These are phyloP conservation scores for Hypoxylon perforatum DNA, from an alignment of 495 filamentous ascomycete genomes.

Conservation along the genomic window DNA sequence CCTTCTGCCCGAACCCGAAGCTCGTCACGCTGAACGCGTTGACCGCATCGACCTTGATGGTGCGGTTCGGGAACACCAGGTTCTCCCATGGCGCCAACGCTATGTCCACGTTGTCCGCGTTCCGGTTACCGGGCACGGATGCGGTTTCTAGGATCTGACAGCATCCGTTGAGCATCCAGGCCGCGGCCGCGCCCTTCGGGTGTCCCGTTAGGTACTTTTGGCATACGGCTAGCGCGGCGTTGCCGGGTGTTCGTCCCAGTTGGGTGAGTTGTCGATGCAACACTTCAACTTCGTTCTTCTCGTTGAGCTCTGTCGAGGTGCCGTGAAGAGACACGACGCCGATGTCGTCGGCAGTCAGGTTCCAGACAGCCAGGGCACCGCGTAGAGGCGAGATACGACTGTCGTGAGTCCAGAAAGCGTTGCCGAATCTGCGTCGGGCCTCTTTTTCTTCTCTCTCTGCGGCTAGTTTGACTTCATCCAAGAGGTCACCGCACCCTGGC, in stretches of 20 bases:
- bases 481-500: conserved; percentile 83
- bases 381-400: conserved; percentile 91
- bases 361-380: conserved; percentile 95
- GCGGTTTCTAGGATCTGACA: conserved; percentile 92
- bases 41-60: conserved; percentile 92
- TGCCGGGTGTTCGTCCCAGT: conserved; percentile 91
- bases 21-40: conserved; percentile 92
- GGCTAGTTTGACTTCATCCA: conserved; percentile 83
- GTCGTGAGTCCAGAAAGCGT: conserved; percentile 96
- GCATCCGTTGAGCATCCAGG: conserved; percentile 99
- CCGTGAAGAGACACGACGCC: conserved; percentile 96
- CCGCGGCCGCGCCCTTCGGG: conserved; percentile 97
- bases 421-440: conserved; percentile 86
- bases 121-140: conserved; percentile 93
- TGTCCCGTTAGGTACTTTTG: conserved; percentile 99
- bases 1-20: conserved; percentile 94
- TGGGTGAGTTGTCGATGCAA: conserved; percentile 94
- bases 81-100: conserved; percentile 95
- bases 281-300: conserved; percentile 98
- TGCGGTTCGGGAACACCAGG: conserved; percentile 92
- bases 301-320: conserved; percentile 96
- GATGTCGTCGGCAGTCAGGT: conserved; percentile 94
- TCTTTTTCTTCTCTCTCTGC: conserved; percentile 88
- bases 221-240: conserved; percentile 94
- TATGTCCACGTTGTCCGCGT: conserved; percentile 95